Conservation (phyloP, 129 eudicot species). For the Rutidosis leptorrhynchoides region DNA sequence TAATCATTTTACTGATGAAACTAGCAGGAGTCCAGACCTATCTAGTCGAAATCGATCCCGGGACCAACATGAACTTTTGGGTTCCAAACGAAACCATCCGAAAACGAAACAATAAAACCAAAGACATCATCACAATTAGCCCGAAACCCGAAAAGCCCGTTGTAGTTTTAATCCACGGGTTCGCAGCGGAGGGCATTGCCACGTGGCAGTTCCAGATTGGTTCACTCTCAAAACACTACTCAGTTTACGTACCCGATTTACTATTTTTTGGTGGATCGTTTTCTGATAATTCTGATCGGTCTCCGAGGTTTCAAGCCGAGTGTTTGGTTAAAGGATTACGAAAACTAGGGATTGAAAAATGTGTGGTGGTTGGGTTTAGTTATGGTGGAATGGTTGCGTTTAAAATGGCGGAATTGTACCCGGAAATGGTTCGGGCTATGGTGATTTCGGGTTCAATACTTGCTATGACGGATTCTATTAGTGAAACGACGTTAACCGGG, state of each 20-base stretch:
- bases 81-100: slow-evolving; percentile 60
- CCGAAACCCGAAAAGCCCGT: slow-evolving; percentile 60
- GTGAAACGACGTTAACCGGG: slow-evolving; percentile 40
- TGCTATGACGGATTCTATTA: slow-evolving; percentile 80
- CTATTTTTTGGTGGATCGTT: slow-evolving; percentile 80
- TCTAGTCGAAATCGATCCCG: slow-evolving; percentile 54
- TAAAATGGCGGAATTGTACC: slow-evolving; percentile 70
- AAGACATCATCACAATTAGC: slow-evolving; percentile 5
- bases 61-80: slow-evolving; percentile 78
- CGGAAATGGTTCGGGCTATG: slow-evolving; percentile 63
- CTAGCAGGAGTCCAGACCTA: slow-evolving; percentile 65
- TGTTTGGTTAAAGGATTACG: slow-evolving; percentile 54
- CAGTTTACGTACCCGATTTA: slow-evolving; percentile 87
- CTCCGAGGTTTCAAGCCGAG: slow-evolving; percentile 85
- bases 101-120: slow-evolving; percentile 35
- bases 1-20: slow-evolving; percentile 59
- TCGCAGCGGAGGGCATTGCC: slow-evolving; percentile 82
- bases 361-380: slow-evolving; percentile 86
- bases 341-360: slow-evolving; percentile 55
- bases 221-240: slow-evolving; percentile 54
- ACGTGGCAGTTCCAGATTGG: slow-evolving; percentile 92
- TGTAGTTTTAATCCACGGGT: slow-evolving; percentile 76
- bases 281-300: slow-evolving; percentile 53
- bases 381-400: slow-evolving; percentile 96
- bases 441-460: slow-evolving; percentile 78